Percentiles rank a stretch among this genome's conserved stretches.
Evolutionary conservation across 2,329 filamentous ascomycete species (phyloP).

Genomic region (Arthrobotrys sinensis): DNA sequence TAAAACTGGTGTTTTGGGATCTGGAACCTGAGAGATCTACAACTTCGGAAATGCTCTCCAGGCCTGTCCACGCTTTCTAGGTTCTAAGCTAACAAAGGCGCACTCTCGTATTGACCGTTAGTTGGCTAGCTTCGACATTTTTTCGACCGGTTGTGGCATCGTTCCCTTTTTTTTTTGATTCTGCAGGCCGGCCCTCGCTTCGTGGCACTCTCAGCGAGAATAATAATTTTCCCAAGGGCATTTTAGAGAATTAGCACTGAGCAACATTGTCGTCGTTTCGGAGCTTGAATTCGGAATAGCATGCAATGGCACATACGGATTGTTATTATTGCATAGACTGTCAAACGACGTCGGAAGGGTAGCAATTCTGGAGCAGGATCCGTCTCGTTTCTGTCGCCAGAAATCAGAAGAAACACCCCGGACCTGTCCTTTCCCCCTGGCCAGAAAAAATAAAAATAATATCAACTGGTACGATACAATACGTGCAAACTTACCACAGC

Average conservation of each 20-base stretch:
- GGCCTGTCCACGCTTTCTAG: background rate
- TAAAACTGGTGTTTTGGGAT: constrained; percentile 13
- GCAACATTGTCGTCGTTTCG: constrained; percentile 26
- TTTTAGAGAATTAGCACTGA: constrained; percentile 1
- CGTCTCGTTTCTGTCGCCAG: constrained; percentile 32
- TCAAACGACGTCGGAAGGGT: constrained; percentile 1
- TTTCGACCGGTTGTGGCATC: constrained; percentile 41
- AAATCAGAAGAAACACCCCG: constrained; percentile 1
- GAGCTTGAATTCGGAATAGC: background rate
- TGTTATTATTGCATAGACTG: background rate
- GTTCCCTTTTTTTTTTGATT: constrained; percentile 24
- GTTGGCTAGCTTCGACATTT: constrained; percentile 2
- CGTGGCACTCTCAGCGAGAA: constrained; percentile 26
- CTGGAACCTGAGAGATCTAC: constrained; percentile 9
- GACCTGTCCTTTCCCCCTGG: constrained; percentile 5
- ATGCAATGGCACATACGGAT: background rate
- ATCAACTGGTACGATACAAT: too few relatives aligned
- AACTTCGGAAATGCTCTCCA: constrained; percentile 11
- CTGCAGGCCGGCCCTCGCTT: constrained; percentile 49
- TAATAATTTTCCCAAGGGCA: constrained; percentile 1
- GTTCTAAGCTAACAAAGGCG: background rate
- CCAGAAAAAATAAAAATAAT: background rate
- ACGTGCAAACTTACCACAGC: background rate
- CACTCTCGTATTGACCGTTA: background rate
- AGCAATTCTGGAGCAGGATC: constrained; percentile 20